Evolutionary conservation across 768 basidiomycete genomes (phyloP).

Genomic region (Amanita fuliginea): DNA sequence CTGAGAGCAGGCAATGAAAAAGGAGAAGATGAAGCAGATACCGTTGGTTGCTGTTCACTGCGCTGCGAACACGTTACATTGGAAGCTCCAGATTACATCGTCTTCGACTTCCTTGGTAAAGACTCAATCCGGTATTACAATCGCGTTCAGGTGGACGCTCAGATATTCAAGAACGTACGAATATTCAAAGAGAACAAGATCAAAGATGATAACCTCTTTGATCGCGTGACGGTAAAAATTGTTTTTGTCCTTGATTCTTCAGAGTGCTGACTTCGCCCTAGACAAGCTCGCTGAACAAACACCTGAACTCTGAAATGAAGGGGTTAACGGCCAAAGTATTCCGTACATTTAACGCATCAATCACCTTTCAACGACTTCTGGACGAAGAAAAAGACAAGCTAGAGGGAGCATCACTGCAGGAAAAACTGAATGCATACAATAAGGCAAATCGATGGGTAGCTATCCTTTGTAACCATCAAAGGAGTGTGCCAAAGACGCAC

Average conservation of each 20-base stretch:
- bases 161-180: conserved; percentile 96
- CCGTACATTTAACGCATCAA: conserved; percentile 99
- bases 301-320: conserved; percentile 89
- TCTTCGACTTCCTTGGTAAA: conserved; percentile 98
- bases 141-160: conserved; percentile 76
- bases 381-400: conserved; percentile 42
- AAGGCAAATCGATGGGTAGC: conserved; percentile 96
- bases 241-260: conserved; percentile 2
- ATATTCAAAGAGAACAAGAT: conserved; percentile 93
- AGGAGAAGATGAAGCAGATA: conserved; percentile 98
- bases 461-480: conserved; percentile 98
- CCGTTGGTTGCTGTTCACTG: conserved; percentile 96
- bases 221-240: conserved; percentile 81
- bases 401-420: conserved; percentile 68
- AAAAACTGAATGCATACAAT: conserved; percentile 96
- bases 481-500: conserved; percentile 86
- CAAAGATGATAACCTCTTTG: conserved; percentile 83
- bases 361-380: conserved; percentile 87
- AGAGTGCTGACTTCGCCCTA: conserved; percentile 22
- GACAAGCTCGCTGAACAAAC: conserved; percentile 84
- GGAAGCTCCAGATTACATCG: conserved; percentile 74
- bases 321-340: conserved; percentile 98
- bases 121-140: conserved; percentile 98
- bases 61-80: conserved; percentile 96
- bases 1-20: conserved; percentile 99